Evolutionary conservation across 805 yeast species (phyloP), one percentile per base, ranked within the genome.

Genomic region (Monosporozyma aquatica): DNA sequence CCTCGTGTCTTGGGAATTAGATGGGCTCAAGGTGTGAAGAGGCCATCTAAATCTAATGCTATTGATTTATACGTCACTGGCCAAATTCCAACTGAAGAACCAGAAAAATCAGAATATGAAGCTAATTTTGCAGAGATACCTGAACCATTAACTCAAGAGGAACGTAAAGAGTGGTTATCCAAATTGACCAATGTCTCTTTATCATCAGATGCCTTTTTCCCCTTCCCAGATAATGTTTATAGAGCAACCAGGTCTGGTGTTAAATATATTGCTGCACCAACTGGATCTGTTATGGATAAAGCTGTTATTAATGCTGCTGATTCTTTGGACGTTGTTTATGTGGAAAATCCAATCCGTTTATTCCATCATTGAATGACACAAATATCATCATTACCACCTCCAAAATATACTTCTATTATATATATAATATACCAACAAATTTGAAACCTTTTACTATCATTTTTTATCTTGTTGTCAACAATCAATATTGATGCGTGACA

Each of bases 121-220:
- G 72, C 90, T 53, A 90, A 89, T 69, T 92, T 92, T 55, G 89
- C 72, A 44, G 80, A 67, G 51, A 55, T 89, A 27, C 99, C 99
- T 53, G 73, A 68, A 54, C 95, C 95, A 42, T 73, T 92, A 54
- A 80, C 95, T 40, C 68, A 66, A 22, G 78, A 72, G 50, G 98
- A 92, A 73, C 86, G 90, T 68, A 69, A 71, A 50, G 95, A 84
- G 56, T 92, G 97, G 97, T 68, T 82, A 51, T 56, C 69, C 48
- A 78, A 87, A 70, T 75, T 87, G 65, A 76, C 71, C 46, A 80
- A 85, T 55, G 99, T 92, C 44, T 87, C 97, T 10, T 73, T 89
- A 55, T 82, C 96, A 14, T 87, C 97, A 3, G 99, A 92, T 64
- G 99, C 99, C 23, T 92, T 92, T 79, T 92, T 92, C 95, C 99